These are phyloP conservation scores for Isatis tinctoria DNA, from an alignment of 345 rosid species.

Conservation along the genomic window DNA sequence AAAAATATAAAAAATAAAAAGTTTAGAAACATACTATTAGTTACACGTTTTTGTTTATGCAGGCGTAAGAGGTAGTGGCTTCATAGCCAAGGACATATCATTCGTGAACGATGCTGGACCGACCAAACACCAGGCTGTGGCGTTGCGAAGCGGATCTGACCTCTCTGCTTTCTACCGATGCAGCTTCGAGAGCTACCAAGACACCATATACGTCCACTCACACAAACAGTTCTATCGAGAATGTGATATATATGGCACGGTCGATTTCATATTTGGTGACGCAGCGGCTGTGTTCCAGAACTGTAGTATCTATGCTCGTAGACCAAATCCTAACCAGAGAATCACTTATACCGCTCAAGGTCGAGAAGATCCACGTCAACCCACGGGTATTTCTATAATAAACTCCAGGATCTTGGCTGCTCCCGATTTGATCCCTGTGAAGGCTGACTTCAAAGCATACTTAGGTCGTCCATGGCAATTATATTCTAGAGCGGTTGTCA, in stretches of 20 bases:
- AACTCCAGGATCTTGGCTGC: slow-evolving; percentile 64
- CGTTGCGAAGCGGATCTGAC: slow-evolving; percentile 62
- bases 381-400: slow-evolving; percentile 64
- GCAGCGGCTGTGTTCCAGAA: slow-evolving; percentile 68
- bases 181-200: slow-evolving; percentile 78
- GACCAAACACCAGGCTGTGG: slow-evolving; percentile 84
- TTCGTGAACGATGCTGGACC: slow-evolving; percentile 80
- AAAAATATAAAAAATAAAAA: too few relatives aligned
- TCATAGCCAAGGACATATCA: slow-evolving; percentile 74
- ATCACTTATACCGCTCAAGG: slow-evolving; percentile 79
- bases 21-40: too few relatives aligned
- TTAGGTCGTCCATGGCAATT: slow-evolving; percentile 81
- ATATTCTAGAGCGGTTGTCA: slow-evolving; percentile 63
- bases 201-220: slow-evolving; percentile 59
- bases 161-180: slow-evolving; percentile 69
- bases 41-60: slow-evolving; percentile 9
- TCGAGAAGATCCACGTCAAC: slow-evolving; percentile 61
- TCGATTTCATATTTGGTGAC: slow-evolving; percentile 75
- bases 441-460: slow-evolving; percentile 44
- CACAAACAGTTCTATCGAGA: slow-evolving; percentile 70
- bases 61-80: slow-evolving; percentile 68
- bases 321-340: slow-evolving; percentile 48
- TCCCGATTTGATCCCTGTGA: slow-evolving; percentile 50
- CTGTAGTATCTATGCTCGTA: slow-evolving; percentile 68
- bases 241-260: slow-evolving; percentile 67